Conservation (phyloP, 164 flowering plant species). For the Stephania yunnanensis region DNA sequence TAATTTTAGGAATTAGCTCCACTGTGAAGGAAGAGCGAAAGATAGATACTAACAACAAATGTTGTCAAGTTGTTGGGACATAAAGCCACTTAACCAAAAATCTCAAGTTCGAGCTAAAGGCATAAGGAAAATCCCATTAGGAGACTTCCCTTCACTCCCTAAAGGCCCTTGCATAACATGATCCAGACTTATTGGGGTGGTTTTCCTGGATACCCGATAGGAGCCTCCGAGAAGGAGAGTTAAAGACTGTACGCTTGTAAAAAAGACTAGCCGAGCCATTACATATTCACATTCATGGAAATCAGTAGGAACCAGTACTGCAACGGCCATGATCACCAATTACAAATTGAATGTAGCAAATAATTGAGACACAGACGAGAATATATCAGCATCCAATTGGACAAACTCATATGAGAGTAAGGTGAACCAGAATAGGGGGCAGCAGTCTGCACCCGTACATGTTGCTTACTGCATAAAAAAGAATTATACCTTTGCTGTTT, state of each 20-base stretch:
- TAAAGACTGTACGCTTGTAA: background rate
- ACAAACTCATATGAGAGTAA: background rate
- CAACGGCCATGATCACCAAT: background rate
- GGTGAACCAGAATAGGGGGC: background rate
- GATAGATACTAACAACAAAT: no score
- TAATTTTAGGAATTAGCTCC: no score
- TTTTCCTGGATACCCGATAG: background rate
- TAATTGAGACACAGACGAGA: background rate
- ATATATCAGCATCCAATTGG: background rate
- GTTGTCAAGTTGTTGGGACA: background rate
- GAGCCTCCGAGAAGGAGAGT: background rate
- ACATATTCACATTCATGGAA: background rate
- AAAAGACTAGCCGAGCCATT: background rate
- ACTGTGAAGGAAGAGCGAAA: no score
- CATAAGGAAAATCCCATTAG: no score
- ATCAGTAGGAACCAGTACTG: background rate
- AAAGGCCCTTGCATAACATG: no score
- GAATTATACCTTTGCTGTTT: slow-evolving; percentile 76
- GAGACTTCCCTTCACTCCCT: no score
- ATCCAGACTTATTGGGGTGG: no score
- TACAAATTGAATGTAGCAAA: background rate
- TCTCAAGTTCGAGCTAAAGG: no score
- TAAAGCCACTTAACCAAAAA: background rate
- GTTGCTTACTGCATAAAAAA: background rate
- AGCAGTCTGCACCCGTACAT: background rate